Base-by-base conservation (phyloP, 306 rosid genomes). In the Adenanthera pavonina region DNA sequence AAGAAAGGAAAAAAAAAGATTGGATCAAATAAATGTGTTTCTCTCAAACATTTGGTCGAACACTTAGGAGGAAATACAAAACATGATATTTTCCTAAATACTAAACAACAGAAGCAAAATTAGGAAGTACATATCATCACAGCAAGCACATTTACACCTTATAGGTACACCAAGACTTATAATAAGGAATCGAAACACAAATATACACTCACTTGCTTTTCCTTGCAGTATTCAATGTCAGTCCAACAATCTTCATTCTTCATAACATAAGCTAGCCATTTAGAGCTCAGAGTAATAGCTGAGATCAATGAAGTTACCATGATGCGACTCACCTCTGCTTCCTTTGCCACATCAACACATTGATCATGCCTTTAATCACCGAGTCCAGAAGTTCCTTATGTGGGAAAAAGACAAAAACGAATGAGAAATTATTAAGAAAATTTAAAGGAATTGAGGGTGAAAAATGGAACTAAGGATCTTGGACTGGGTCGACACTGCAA, bases 221-320 rank as follows among this genome's bases (percentile, higher is more conserved):
- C 56, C 85, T 89, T 90, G 90, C 99, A 95, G 83, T 89, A 95
- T 46, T 93, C 97, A 72, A 89, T 10, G 56, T 95, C 97, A 6
- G 94, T 62, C 97, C 97, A 95, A 82, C 89, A 90, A 69, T 90
- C 93, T 88, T 95, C 99, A 0, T 44, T 82, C 84, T 81, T 90
- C 3, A 85, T 79, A 56, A 78, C 88, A 75, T 89, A 90, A 8
- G 84, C 38, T 4, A 93, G 94, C 97, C 99, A 95, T 43, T 43
- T 15, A 19, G 93, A 97, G 81, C 89, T 92, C 16, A 97, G 99
- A 34, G 7, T 56, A 76, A 92, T 86, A 14, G 99, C 86, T 2
- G 99, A 89, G 72, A 82, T 10, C 8, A 97, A 95, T 10, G 99
- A 95, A 38, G 97, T 95, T 46, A 91, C 75, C 78, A 95, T 97